A percentile compares a stretch with the other conserved stretches of the same genome.
phyloP scores from a whole-genome alignment of 371 early-diverging fungal genomes.

The Mortierella polycephala region DNA sequence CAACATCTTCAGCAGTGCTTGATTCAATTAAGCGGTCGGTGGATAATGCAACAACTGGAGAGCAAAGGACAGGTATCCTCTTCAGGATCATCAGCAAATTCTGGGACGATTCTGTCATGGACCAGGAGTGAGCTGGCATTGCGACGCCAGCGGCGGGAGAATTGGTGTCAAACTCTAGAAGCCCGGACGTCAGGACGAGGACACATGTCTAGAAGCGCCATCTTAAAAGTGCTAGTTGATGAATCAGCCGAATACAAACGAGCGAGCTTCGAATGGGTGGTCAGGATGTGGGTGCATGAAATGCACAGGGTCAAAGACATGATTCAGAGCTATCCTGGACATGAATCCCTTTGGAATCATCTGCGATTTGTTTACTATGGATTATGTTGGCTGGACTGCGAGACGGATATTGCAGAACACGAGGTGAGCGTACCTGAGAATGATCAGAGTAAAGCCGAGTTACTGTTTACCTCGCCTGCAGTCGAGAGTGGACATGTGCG shows the following conservation, averaged over 20 bases:
- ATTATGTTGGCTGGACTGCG: slow-evolving; percentile 48
- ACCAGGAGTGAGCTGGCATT: slow-evolving; percentile 22
- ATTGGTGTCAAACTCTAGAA: not conserved
- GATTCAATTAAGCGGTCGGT: slow-evolving; percentile 38
- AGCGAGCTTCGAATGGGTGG: slow-evolving; percentile 33
- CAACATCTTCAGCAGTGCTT: slow-evolving; percentile 65
- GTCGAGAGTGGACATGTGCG: too few relatives aligned
- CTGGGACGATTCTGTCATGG: slow-evolving; percentile 27
- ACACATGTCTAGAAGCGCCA: not conserved
- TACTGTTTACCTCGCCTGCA: too few relatives aligned
- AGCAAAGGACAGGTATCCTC: not conserved
- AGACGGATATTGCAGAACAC: slow-evolving; percentile 4
- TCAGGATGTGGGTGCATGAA: slow-evolving; percentile 42
- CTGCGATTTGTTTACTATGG: slow-evolving; percentile 59
- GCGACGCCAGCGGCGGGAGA: slow-evolving; percentile 10
- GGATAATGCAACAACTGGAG: slow-evolving; percentile 19
- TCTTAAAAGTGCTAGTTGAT: slow-evolving; percentile 15
- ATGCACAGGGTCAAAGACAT: slow-evolving; percentile 54
- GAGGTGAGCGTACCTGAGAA: too few relatives aligned
- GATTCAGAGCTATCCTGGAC: slow-evolving; percentile 62
- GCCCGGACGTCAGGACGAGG: slow-evolving; percentile 1
- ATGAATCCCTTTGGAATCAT: slow-evolving; percentile 71
- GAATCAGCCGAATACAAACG: slow-evolving; percentile 2
- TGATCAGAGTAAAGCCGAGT: too few relatives aligned
- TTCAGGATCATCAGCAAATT: not conserved